Percentiles rank a stretch among this genome's conserved stretches.
Evolutionary conservation across 2,329 filamentous ascomycete species (phyloP).

Genomic region (Colletotrichum endophyticum): DNA sequence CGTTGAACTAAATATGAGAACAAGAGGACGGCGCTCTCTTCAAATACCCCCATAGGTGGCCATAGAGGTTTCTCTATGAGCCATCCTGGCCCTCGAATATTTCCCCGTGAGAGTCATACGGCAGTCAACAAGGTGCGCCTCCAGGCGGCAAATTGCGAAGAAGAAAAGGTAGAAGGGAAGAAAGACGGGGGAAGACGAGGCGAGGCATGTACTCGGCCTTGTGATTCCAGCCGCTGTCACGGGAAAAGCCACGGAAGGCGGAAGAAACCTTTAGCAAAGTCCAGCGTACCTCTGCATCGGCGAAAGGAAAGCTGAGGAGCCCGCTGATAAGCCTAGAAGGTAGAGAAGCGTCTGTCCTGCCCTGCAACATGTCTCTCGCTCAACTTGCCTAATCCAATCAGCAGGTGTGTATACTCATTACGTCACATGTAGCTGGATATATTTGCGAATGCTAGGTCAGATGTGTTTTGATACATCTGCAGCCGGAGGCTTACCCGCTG

Average conservation of each 20-base stretch:
- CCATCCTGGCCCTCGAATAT: too few species aligned
- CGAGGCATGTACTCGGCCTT: background rate
- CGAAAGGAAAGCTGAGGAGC: background rate
- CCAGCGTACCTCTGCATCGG: background rate
- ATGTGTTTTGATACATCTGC: background rate
- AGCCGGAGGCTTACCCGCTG: background rate
- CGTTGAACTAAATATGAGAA: background rate
- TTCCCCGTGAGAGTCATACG: too few species aligned
- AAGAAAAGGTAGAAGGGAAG: too few species aligned
- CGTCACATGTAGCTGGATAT: background rate
- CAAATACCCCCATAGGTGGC: too few species aligned
- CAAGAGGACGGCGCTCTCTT: too few species aligned
- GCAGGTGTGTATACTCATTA: background rate
- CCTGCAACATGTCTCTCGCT: background rate
- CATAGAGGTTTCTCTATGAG: too few species aligned
- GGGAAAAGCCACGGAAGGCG: background rate
- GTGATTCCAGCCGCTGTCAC: background rate
- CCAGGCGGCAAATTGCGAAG: too few species aligned
- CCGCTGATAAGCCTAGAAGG: background rate
- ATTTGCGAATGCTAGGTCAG: background rate
- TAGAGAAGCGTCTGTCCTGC: background rate
- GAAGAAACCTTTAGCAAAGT: background rate
- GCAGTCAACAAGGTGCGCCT: too few species aligned
- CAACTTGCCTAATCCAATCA: background rate
- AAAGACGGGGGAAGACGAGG: background rate